Evolutionary conservation across 1,284 basidiomycete genomes (phyloP), one percentile per base, ranked within the genome.

Genomic region (Leccinum pseudoinsigne): DNA sequence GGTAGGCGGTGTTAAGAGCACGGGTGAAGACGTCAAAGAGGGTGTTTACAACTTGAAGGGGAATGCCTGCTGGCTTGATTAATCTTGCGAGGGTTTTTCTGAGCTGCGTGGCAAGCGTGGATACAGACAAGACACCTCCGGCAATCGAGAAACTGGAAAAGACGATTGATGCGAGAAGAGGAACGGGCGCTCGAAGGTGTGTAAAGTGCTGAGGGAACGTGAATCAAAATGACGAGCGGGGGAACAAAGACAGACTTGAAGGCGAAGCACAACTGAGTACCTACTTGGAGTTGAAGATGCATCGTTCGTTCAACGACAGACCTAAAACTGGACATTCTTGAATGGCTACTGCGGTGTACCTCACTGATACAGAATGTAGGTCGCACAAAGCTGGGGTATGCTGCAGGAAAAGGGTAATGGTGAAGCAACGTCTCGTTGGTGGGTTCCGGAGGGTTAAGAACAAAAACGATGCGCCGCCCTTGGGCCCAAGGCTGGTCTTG

Each of bases 1-100:
- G 63, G 45, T 55, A 71, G n/a, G 62, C 58, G 3, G 62, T 38
- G 23, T 62, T 62, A 55, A 76, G 31, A 11, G 69, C 58, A 36
- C 55, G 58, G 18, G 59, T 50, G 4, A 73, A 42, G 36, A 51
- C 21, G 26, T 54, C 9, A 53, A 71, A 63, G 31, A 75, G 36
- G 28, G 58, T 23, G 3, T 31, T 34, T 6, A 68, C 11, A 21
- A 31, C 23, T 26, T 26, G 23, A 26, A 59, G 18, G 18, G 58
- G 59, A 12, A 55, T 7, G 16, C 47, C 42, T 31, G 60, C 36
- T 6, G 56, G 45, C 7, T 47, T 38, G 45, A 45, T 51, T 50
- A 51, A 36, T 55, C 54, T 62, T 16, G 57, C 26, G n/a, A 73
- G 34, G 47, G 60, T 18, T 23, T 58, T 69, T n/a, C 38, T 10